These are phyloP conservation scores for Beta vulgaris DNA, from an alignment of 148 eudicot genomes.

Conservation along the genomic window DNA sequence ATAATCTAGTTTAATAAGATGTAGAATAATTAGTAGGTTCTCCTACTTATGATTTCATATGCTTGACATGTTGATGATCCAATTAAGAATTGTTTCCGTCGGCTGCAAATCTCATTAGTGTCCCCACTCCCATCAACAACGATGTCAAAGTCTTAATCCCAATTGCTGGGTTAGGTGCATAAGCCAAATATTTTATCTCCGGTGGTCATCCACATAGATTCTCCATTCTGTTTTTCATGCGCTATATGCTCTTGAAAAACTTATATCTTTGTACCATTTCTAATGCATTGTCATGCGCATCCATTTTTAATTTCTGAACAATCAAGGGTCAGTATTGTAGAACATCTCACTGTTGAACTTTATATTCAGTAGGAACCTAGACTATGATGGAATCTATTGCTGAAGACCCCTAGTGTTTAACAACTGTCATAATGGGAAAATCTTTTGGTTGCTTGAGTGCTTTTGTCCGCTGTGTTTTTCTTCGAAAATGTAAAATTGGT, in stretches of 20 bases:
- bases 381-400: neutral
- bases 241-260: no score
- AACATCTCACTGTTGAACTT: neutral
- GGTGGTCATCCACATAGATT: no score
- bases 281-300: no score
- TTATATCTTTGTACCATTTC: no score
- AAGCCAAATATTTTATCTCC: no score
- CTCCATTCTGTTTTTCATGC: no score
- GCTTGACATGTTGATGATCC: neutral
- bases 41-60: no score
- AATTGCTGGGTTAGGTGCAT: no score
- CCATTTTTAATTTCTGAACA: no score
- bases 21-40: no score
- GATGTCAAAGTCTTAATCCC: no score
- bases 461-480: neutral
- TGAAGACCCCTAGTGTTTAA: neutral
- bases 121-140: neutral
- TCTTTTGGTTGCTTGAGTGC: neutral
- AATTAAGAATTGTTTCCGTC: neutral
- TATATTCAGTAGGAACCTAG: neutral
- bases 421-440: neutral
- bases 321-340: neutral
- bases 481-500: neutral
- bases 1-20: no score
- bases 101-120: neutral